phyloP scores from a whole-genome alignment of 2,329 filamentous ascomycete species.

The Aphanocladium album region DNA sequence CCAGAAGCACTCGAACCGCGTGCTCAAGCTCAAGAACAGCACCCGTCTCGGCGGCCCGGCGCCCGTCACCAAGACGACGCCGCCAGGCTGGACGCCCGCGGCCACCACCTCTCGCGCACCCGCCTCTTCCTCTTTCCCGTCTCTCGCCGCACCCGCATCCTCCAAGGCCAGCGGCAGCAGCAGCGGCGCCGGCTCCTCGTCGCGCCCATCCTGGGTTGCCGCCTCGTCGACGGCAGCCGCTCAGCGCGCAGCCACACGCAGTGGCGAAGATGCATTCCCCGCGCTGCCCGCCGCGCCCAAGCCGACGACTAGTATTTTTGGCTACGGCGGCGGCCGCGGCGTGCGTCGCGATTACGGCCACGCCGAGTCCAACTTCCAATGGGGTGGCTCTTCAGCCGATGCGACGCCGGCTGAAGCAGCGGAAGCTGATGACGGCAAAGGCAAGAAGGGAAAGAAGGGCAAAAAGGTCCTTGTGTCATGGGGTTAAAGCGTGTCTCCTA shows the following conservation, averaged over 20 bases:
- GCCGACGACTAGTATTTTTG: slow-evolving; percentile 56
- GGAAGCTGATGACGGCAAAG: slow-evolving; percentile 31
- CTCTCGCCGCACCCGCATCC: slow-evolving; percentile 25
- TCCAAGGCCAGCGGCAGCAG: neutral
- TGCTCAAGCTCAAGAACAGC: slow-evolving; percentile 56
- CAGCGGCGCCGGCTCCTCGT: neutral
- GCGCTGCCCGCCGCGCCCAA: slow-evolving; percentile 75
- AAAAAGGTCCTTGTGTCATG: slow-evolving; percentile 54
- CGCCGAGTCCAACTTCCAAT: slow-evolving; percentile 48
- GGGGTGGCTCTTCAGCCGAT: slow-evolving; percentile 34
- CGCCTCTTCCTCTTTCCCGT: slow-evolving; percentile 30
- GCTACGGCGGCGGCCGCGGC: slow-evolving; percentile 49
- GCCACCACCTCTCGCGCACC: slow-evolving; percentile 19
- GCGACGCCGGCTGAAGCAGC: slow-evolving; percentile 25
- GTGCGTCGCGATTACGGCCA: slow-evolving; percentile 50
- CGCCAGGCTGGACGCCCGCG: slow-evolving; percentile 21
- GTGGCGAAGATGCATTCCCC: slow-evolving; percentile 65
- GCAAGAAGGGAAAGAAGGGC: slow-evolving; percentile 54
- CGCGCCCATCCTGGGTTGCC: slow-evolving; percentile 21
- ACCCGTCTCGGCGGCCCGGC: slow-evolving; percentile 39
- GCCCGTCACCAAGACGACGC: slow-evolving; percentile 18
- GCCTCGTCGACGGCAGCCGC: slow-evolving; percentile 8
- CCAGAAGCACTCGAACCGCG: slow-evolving; percentile 48
- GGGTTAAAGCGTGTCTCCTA: slow-evolving; percentile 36
- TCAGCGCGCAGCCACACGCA: slow-evolving; percentile 18